phyloP scores from a whole-genome alignment of 495 filamentous ascomycete species.

The Neurospora discreta region DNA sequence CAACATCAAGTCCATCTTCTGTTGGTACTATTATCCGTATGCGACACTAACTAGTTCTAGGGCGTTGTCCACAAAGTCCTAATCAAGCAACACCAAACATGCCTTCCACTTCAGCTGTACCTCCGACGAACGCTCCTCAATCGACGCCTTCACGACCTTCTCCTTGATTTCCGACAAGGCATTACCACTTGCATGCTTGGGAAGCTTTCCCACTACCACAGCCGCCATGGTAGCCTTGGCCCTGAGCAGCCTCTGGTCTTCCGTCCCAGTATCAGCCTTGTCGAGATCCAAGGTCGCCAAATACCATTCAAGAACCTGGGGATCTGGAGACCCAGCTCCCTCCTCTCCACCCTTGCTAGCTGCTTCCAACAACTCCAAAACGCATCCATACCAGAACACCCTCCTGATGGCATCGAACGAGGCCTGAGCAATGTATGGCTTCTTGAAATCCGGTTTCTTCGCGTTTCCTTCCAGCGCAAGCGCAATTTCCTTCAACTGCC shows the following conservation, averaged over 20 bases:
- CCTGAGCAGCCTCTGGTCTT: constrained; percentile 28
- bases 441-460: neutral
- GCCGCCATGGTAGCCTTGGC: constrained; percentile 25
- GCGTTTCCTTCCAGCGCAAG: constrained; percentile 11
- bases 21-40: too few species aligned
- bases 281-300: constrained; percentile 27
- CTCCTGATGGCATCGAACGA: constrained; percentile 19
- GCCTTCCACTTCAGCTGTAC: constrained; percentile 29
- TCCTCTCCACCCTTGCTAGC: constrained; percentile 9
- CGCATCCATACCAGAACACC: constrained; percentile 25
- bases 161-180: constrained; percentile 2
- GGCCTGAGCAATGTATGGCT: constrained; percentile 15
- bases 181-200: constrained; percentile 1
- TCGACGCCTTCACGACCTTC: constrained; percentile 18
- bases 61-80: neutral
- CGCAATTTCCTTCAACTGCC: constrained; percentile 21
- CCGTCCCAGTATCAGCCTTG: constrained; percentile 22
- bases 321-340: neutral
- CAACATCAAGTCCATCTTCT: neutral
- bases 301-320: constrained; percentile 22
- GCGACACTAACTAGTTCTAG: too few species aligned
- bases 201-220: constrained; percentile 9
- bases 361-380: constrained; percentile 18
- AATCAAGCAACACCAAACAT: constrained; percentile 6
- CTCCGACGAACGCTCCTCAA: constrained; percentile 30